Evolutionary conservation across 345 rosid species (phyloP).

Genomic region (Acer saccharum): DNA sequence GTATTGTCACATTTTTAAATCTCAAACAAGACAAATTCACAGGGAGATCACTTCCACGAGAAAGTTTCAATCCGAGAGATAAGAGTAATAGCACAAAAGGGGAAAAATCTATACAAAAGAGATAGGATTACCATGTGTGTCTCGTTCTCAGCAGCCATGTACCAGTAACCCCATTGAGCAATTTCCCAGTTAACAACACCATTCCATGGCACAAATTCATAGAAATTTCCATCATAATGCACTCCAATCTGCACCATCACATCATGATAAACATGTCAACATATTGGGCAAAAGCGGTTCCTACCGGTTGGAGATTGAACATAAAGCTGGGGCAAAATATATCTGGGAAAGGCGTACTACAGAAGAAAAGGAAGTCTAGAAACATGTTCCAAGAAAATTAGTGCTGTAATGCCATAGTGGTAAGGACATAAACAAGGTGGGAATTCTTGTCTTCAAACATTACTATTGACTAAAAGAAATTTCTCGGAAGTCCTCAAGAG

Average conservation of each 20-base stretch:
- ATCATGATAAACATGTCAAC: not conserved
- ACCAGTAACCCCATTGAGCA: constrained; percentile 86
- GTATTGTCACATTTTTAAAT: not conserved
- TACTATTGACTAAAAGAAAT: not conserved
- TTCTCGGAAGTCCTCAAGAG: not conserved
- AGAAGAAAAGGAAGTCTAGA: not conserved
- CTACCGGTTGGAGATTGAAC: not conserved
- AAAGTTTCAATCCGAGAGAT: not conserved
- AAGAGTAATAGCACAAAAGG: not conserved
- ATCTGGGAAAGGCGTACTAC: not conserved
- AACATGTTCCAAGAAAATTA: not conserved
- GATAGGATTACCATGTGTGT: constrained; percentile 55
- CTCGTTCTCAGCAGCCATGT: constrained; percentile 72
- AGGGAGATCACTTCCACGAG: not conserved
- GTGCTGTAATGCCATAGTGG: not conserved
- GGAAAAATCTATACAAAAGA: not conserved
- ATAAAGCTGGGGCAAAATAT: not conserved
- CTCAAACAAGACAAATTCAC: not conserved
- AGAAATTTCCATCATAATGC: constrained; percentile 74
- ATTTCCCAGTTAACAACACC: constrained; percentile 78
- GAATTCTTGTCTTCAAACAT: not conserved
- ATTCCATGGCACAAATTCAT: constrained; percentile 95
- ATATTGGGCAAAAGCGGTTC: not conserved
- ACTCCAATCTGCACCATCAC: constrained; percentile 75
- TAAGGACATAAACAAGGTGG: not conserved